phyloP scores from a whole-genome alignment of 2,329 filamentous ascomycete species.

The Colletotrichum echinochloae region DNA sequence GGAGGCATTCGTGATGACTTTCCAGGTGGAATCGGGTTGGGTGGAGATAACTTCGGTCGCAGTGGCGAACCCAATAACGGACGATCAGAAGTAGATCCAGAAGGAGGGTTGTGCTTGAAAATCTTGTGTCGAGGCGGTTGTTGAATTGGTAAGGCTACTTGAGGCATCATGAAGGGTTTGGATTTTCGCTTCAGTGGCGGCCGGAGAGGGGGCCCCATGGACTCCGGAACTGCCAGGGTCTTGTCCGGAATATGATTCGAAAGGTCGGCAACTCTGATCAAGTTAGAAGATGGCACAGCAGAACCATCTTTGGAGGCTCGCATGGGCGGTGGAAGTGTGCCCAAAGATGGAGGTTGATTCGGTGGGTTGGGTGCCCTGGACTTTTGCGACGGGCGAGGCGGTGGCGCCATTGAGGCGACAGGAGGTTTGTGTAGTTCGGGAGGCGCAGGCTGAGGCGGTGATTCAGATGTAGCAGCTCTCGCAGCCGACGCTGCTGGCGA shows the following conservation, averaged over 20 bases:
- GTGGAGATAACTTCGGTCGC: neutral
- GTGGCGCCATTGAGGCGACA: constrained; percentile 6
- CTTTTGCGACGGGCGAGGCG: constrained; percentile 13
- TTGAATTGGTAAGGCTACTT: neutral
- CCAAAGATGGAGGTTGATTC: neutral
- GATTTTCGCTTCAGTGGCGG: constrained; percentile 22
- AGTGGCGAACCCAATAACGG: neutral
- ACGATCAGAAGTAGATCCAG: neutral
- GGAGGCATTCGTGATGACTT: neutral
- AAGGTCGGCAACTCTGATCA: neutral
- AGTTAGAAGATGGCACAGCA: too few species aligned
- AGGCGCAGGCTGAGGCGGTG: neutral
- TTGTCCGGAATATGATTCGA: neutral
- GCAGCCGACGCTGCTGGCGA: constrained; percentile 1
- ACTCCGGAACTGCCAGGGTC: neutral
- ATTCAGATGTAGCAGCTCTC: neutral
- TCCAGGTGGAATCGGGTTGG: neutral
- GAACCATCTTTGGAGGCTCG: neutral
- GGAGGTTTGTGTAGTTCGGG: neutral
- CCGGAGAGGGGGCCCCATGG: constrained; percentile 12
- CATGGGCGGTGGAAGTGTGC: constrained; percentile 1
- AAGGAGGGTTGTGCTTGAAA: neutral
- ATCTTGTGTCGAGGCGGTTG: constrained; percentile 16
- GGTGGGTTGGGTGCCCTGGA: neutral
- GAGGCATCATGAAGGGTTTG: constrained; percentile 38